These are phyloP conservation scores for Yamadazyma sp. DNA, from an alignment of 805 yeast genomes.

Conservation along the genomic window DNA sequence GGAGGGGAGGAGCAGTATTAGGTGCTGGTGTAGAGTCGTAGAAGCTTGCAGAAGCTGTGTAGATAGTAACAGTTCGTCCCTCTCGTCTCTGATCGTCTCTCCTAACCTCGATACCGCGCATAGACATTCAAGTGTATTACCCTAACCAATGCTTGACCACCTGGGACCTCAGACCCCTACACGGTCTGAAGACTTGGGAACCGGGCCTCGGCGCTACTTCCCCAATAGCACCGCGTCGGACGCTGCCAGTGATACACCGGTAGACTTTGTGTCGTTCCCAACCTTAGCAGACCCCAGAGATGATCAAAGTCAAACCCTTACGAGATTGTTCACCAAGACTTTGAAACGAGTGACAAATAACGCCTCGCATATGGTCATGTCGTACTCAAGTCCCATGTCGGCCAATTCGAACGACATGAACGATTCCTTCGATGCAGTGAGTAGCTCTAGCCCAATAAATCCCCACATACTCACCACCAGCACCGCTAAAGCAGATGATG, in stretches of 20 bases:
- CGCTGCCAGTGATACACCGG: no score
- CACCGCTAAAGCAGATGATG: background rate
- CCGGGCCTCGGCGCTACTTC: no score
- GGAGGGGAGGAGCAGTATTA: no score
- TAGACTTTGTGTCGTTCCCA: constrained; percentile 43
- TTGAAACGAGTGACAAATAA: constrained; percentile 42
- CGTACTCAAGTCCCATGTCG: constrained; percentile 17
- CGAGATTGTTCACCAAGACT: constrained; percentile 37
- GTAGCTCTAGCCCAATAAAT: constrained; percentile 8
- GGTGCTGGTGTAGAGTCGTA: no score
- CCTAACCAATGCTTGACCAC: background rate
- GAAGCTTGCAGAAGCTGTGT: no score
- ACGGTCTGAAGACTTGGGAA: no score
- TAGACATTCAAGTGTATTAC: background rate
- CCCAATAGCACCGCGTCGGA: no score
- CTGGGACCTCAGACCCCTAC: background rate
- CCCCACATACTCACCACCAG: constrained; percentile 6
- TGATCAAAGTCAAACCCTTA: constrained; percentile 31
- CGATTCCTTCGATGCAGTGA: constrained; percentile 6
- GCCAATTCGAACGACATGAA: constrained; percentile 7
- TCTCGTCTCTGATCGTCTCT: no score
- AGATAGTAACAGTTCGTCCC: no score
- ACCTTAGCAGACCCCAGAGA: constrained; percentile 44
- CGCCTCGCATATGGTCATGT: constrained; percentile 36
- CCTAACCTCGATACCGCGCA: no score